Evolutionary conservation across 1,139 yeast species (phyloP).

Genomic region (Williopsis jadinii): DNA sequence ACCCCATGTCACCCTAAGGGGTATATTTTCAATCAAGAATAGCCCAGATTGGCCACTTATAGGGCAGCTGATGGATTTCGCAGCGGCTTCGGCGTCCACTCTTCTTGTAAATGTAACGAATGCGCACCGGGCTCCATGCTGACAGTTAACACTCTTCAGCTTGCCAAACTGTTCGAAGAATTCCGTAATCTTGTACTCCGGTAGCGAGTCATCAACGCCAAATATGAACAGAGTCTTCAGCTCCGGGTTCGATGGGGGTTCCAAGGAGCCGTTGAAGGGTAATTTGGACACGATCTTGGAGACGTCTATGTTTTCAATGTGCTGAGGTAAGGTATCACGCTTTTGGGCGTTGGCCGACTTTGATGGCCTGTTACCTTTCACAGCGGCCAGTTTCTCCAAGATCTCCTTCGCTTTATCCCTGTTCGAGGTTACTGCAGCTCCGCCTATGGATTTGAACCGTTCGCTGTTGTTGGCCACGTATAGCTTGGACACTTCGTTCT

Average conservation of each 20-base stretch:
- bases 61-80: slow-evolving; percentile 32
- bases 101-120: slow-evolving; percentile 47
- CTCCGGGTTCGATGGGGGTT: slow-evolving; percentile 35
- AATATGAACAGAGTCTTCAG: slow-evolving; percentile 59
- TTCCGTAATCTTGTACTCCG: slow-evolving; percentile 51
- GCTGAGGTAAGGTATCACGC: slow-evolving; percentile 13
- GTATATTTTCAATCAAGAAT: slow-evolving; percentile 36
- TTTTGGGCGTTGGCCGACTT: slow-evolving; percentile 5
- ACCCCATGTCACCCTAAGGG: slow-evolving; percentile 65
- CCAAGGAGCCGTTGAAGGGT: slow-evolving; percentile 53
- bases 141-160: slow-evolving; percentile 42
- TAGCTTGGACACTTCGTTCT: slow-evolving; percentile 42
- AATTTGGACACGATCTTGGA: slow-evolving; percentile 44
- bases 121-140: slow-evolving; percentile 61
- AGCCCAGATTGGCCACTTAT: slow-evolving; percentile 19
- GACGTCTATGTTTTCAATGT: slow-evolving; percentile 35
- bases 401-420: slow-evolving; percentile 29
- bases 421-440: slow-evolving; percentile 29
- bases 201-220: slow-evolving; percentile 62
- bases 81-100: slow-evolving; percentile 48
- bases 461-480: slow-evolving; percentile 47
- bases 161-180: slow-evolving; percentile 40
- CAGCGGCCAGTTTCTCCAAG: slow-evolving; percentile 20
- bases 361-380: slow-evolving; percentile 9
- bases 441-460: slow-evolving; percentile 30